These are phyloP conservation scores for Cutaneotrichosporon sp. DNA, from an alignment of 1,284 basidiomycete genomes.

Conservation along the genomic window DNA sequence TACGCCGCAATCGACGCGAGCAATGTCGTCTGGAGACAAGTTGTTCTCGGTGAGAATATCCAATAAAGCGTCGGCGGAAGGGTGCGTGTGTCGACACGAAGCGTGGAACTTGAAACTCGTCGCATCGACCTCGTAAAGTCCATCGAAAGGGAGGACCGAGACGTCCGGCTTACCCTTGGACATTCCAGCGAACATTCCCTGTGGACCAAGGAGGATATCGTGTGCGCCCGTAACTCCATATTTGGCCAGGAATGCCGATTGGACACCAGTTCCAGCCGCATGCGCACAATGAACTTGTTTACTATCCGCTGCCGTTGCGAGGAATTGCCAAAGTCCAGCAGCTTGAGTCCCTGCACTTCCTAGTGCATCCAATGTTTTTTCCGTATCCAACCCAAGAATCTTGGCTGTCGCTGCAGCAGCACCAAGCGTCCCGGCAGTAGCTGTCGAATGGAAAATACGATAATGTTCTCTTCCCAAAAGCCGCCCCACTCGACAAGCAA, in stretches of 20 bases:
- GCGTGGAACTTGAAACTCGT: constrained; percentile 18
- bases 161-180: constrained; percentile 8
- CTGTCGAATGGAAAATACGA: constrained; percentile 10
- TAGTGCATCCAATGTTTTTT: constrained; percentile 8
- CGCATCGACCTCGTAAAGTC: constrained; percentile 14
- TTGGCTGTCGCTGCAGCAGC: constrained; percentile 7
- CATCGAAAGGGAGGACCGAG: constrained; percentile 7
- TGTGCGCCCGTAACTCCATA: constrained; percentile 14
- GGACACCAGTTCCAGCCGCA: constrained; percentile 13
- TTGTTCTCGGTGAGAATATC: constrained; percentile 10
- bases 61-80: constrained; percentile 11
- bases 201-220: constrained; percentile 13
- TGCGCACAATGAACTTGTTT: constrained; percentile 18
- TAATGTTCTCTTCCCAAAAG: constrained; percentile 14
- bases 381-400: constrained; percentile 11
- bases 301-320: constrained; percentile 13
- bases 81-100: constrained; percentile 18
- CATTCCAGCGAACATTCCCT: constrained; percentile 15
- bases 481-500: constrained; percentile 14
- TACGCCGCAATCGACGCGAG: constrained; percentile 15
- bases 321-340: constrained; percentile 14
- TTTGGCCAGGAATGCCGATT: constrained; percentile 12
- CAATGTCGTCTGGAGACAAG: not conserved
- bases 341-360: constrained; percentile 13
- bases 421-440: constrained; percentile 15